These are phyloP conservation scores for Aureobasidium subglaciale DNA, from an alignment of 2,329 filamentous ascomycete species.

Conservation along the genomic window DNA sequence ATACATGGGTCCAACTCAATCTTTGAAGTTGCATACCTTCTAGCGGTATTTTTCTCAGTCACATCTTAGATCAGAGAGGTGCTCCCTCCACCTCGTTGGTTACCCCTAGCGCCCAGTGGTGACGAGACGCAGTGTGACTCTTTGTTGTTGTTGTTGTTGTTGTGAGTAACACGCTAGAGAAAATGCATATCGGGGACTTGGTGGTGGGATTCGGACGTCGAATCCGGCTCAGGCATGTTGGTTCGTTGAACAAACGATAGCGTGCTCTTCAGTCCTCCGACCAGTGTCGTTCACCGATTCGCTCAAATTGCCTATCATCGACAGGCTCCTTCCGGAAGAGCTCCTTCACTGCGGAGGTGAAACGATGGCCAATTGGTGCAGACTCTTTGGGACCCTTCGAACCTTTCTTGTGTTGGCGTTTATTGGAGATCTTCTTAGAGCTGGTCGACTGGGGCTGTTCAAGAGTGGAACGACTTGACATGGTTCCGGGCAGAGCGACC, in stretches of 20 bases:
- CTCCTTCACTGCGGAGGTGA: slow-evolving; percentile 21
- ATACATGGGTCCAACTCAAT: neutral
- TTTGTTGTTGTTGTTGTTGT: too few relatives aligned
- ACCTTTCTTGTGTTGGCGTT: neutral
- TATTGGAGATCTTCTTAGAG: neutral
- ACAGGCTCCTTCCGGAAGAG: slow-evolving; percentile 24
- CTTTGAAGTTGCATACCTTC: neutral
- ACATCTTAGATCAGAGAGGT: neutral
- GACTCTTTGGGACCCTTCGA: neutral
- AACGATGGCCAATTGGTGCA: slow-evolving; percentile 18
- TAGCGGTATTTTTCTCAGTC: neutral
- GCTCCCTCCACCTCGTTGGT: neutral
- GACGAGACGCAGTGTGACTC: too few relatives aligned
- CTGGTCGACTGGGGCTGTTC: neutral
- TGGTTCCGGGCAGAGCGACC: slow-evolving; percentile 11
- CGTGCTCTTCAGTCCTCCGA: slow-evolving; percentile 23
- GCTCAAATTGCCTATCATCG: slow-evolving; percentile 22
- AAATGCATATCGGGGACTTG: too few relatives aligned
- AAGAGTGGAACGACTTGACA: slow-evolving; percentile 3
- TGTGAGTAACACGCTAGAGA: too few relatives aligned
- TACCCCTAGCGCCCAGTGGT: too few relatives aligned
- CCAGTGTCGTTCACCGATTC: slow-evolving; percentile 26
- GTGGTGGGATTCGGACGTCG: too few relatives aligned
- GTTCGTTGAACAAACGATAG: too few relatives aligned
- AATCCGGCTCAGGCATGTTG: too few relatives aligned